Percentiles rank a stretch among this genome's conserved stretches.
Evolutionary conservation across 1,284 basidiomycete genomes (phyloP).

Genomic region (Ganoderma meredithae): DNA sequence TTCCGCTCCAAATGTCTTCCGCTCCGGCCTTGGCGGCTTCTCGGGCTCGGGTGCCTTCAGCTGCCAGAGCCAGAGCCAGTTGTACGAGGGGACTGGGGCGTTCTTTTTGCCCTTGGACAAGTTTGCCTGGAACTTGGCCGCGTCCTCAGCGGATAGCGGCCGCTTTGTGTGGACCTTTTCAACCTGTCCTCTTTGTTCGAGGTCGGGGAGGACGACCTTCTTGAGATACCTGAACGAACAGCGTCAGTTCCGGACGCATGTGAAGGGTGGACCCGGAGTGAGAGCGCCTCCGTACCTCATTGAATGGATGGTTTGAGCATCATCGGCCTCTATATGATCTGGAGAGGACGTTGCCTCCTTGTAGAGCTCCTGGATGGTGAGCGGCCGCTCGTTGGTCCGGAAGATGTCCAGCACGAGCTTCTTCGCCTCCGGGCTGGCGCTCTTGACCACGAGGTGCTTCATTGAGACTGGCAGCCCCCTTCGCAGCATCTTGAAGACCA

Average conservation of each 20-base stretch:
- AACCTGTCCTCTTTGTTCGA: neutral
- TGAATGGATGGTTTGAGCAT: neutral
- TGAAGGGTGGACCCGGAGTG: neutral
- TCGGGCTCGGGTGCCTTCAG: neutral
- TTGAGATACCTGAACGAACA: constrained; percentile 9
- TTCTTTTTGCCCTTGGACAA: neutral
- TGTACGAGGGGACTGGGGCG: neutral
- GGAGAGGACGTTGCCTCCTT: neutral
- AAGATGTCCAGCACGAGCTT: neutral
- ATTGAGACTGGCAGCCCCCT: neutral
- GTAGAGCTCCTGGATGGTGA: constrained; percentile 11
- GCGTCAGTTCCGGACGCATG: neutral
- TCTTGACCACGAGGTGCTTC: neutral
- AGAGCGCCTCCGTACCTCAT: neutral
- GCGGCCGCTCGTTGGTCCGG: neutral
- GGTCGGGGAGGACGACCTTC: constrained; percentile 10
- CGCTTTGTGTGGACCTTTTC: constrained; percentile 9
- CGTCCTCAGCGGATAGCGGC: neutral
- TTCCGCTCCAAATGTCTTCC: constrained; percentile 45
- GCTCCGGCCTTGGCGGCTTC: constrained; percentile 28
- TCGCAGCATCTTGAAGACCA: neutral
- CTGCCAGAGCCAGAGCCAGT: constrained; percentile 1
- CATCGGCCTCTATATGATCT: neutral
- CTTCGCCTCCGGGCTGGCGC: neutral
- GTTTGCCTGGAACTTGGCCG: neutral